A percentile compares a stretch with the other conserved stretches of the same genome.
phyloP scores from a whole-genome alignment of 495 filamentous ascomycete species.

The Neurospora sublineolata region DNA sequence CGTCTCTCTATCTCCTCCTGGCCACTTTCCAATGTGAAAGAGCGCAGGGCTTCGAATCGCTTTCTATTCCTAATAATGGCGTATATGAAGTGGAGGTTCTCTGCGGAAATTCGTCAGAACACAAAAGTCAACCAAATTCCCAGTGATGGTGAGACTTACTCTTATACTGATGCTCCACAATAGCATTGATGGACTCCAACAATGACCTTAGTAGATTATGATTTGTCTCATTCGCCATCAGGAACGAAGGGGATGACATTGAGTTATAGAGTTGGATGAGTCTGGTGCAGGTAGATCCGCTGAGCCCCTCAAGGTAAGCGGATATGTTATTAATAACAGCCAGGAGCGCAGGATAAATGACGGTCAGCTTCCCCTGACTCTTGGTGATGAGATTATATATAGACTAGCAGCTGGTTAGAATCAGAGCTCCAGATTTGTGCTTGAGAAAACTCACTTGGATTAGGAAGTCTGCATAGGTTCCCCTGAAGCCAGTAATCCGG shows the following conservation, averaged over 20 bases:
- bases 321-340: constrained; percentile 90
- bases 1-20: constrained; percentile 85
- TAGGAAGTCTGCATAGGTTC: constrained; percentile 87
- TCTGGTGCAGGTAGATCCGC: constrained; percentile 64
- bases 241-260: constrained; percentile 89
- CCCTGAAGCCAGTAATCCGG: constrained; percentile 69
- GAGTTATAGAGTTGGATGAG: constrained; percentile 81
- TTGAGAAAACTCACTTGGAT: constrained; percentile 58
- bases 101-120: constrained; percentile 33
- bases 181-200: constrained; percentile 81
- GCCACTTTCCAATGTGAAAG: constrained; percentile 90
- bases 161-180: constrained; percentile 82
- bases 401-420: constrained; percentile 49
- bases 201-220: constrained; percentile 70
- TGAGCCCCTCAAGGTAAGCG: constrained; percentile 67
- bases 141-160: constrained; percentile 37
- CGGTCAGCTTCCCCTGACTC: constrained; percentile 81
- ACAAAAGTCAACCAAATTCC: neutral
- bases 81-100: constrained; percentile 76
- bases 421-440: neutral
- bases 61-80: constrained; percentile 68
- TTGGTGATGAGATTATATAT: constrained; percentile 86
- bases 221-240: constrained; percentile 93
- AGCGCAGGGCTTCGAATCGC: constrained; percentile 76
- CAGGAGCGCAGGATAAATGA: constrained; percentile 84